Base-by-base conservation (phyloP, 225 moss, liverwort and hornwort species). In the Antitrichia curtipendula region DNA sequence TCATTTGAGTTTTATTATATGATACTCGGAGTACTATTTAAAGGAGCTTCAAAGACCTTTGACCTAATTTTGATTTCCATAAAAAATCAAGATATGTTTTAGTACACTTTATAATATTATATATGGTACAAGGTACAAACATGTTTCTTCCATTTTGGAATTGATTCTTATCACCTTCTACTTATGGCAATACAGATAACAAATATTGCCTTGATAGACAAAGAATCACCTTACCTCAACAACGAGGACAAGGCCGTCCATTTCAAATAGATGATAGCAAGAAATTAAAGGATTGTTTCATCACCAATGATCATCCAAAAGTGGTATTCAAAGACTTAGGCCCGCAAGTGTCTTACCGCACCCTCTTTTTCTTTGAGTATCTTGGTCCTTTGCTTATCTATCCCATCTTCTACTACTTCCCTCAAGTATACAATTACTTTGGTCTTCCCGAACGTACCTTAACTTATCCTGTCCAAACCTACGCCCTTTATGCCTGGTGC, bases 321-420 rank as follows among this genome's bases (percentile, higher is more conserved):
- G 93, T 98, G 3, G 32, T 95, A 21, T 96, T 97, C 64, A 98
- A 97, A 85, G 98, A 98, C 68, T 89, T 97, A 65, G 96, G 97
- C 45, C 97, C 94, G 12, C 98, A 95, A 91, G 95, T 98, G 43
- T 90, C 91, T 11, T 98, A 97, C n/a, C 88, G 61, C 65, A 90
- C 93, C 19, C 90, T 97, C 3, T 95, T 96, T 78, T 94, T 98
- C 87, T 96, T 97, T 77, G 98, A 98, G 71, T 97, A 98, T 47
- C 60, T 97, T 10, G 98, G 98, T 27, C 97, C 97, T 15, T 90
- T 98, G 47, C 16, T 96, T 77, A 93, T 98, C 63, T 96, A 96
- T 86, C 97, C 96, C 23, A 75, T 95, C 78, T 97, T 97, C 81
- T 98, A 97, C 65, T 96, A 90, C 32, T 93, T 57, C 52, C 96